A percentile compares a stretch with the other conserved stretches of the same genome.
Evolutionary conservation across 2,329 filamentous ascomycete genomes (phyloP).

Genomic region (Monilinia laxa): DNA sequence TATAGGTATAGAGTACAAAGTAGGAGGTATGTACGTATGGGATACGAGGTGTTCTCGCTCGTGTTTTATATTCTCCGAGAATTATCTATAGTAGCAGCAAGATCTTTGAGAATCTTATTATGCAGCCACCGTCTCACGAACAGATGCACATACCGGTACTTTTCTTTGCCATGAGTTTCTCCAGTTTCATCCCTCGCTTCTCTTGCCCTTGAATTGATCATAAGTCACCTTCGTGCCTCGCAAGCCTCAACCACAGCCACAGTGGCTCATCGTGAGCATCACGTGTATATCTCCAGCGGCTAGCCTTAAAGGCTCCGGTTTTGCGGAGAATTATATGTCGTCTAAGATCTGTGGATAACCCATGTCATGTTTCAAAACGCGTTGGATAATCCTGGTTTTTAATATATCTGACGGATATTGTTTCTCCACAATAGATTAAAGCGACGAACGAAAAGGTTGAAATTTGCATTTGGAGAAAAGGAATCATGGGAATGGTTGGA

Average conservation of each 20-base stretch:
- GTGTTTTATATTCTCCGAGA: background rate
- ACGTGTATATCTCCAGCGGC: background rate
- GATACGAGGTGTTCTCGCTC: background rate
- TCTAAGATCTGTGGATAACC: background rate
- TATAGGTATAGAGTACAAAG: background rate
- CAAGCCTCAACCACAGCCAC: too few species aligned
- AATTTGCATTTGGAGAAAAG: background rate
- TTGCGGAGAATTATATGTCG: background rate
- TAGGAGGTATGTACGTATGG: background rate
- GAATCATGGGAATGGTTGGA: background rate
- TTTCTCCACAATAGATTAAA: constrained; percentile 19
- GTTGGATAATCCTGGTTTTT: background rate
- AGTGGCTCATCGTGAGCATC: background rate
- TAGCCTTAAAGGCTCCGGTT: background rate
- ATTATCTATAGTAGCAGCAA: background rate
- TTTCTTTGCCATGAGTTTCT: background rate
- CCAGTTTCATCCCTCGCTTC: background rate
- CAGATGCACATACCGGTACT: too few species aligned
- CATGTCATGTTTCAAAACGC: constrained; percentile 11
- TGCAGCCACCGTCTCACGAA: too few species aligned
- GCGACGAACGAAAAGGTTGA: background rate
- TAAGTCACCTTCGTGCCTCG: too few species aligned
- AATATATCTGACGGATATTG: constrained; percentile 20
- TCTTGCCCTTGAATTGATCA: too few species aligned
- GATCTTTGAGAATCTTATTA: background rate